Evolutionary conservation across 306 rosid species (phyloP).

Genomic region (Lathyrus tuberosus): DNA sequence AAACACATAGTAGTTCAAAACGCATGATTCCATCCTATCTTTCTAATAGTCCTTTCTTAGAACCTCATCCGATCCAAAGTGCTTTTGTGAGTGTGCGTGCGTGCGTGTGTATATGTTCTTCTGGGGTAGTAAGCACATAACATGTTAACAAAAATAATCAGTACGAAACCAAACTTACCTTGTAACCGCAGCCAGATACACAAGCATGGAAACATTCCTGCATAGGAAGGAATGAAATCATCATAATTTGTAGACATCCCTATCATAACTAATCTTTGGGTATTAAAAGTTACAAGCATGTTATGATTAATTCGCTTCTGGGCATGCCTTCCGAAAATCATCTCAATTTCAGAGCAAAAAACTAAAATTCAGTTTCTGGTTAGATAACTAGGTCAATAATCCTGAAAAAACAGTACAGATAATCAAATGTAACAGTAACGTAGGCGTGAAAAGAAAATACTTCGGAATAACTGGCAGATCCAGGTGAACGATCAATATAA

Average conservation of each 20-base stretch:
- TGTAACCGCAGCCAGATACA: conserved; percentile 89
- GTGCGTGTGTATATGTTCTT: too few species aligned
- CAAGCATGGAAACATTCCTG: conserved; percentile 93
- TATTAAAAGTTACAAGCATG: conserved; percentile 18
- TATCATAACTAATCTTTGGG: conserved; percentile 7
- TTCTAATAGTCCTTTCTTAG: too few species aligned
- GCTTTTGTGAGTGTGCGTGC: too few species aligned
- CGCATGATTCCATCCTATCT: too few species aligned
- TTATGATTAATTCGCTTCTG: neutral
- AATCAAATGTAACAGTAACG: conserved; percentile 13
- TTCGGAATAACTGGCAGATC: conserved; percentile 73
- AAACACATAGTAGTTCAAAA: too few species aligned
- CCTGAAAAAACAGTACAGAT: neutral
- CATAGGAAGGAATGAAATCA: conserved; percentile 38
- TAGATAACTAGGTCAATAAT: conserved; percentile 7
- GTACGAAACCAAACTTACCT: conserved; percentile 57
- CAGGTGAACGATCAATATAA: conserved; percentile 95
- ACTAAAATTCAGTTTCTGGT: neutral
- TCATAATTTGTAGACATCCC: conserved; percentile 17
- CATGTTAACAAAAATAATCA: conserved; percentile 9
- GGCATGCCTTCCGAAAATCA: neutral
- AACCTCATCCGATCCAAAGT: too few species aligned
- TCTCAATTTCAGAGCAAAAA: neutral
- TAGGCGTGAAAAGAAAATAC: conserved; percentile 41
- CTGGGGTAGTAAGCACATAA: neutral